These are phyloP conservation scores for Glaciozyma antarctica DNA, from an alignment of 768 basidiomycete genomes.

Conservation along the genomic window DNA sequence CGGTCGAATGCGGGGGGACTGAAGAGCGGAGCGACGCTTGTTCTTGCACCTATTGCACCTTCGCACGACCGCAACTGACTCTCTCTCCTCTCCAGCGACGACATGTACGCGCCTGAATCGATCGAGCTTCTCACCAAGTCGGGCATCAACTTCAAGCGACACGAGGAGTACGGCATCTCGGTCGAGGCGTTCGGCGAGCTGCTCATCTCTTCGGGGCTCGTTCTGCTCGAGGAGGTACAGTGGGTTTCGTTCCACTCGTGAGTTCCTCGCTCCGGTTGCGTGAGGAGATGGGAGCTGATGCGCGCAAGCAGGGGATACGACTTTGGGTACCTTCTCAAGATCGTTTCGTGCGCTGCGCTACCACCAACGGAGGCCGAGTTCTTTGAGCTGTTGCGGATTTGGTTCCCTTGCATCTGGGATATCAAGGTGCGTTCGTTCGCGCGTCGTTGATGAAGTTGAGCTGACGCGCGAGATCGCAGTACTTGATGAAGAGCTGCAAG, in stretches of 20 bases:
- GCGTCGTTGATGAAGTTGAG: background rate
- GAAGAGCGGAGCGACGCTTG: too few species aligned
- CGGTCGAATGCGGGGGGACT: too few species aligned
- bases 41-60: too few species aligned
- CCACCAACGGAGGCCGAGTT: constrained; percentile 83
- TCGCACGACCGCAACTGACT: background rate
- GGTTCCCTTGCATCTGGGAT: constrained; percentile 96
- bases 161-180: constrained; percentile 81
- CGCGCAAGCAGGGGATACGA: constrained; percentile 70
- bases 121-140: constrained; percentile 89
- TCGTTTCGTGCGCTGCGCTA: constrained; percentile 66
- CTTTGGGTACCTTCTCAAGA: constrained; percentile 95
- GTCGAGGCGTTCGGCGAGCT: constrained; percentile 95
- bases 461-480: constrained; percentile 38
- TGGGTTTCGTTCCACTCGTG: constrained; percentile 99
- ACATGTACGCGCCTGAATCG: constrained; percentile 98
- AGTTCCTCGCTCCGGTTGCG: constrained; percentile 36
- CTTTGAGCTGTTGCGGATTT: constrained; percentile 72
- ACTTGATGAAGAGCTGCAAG: constrained; percentile 80
- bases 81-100: constrained; percentile 53
- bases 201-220: constrained; percentile 91
- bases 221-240: constrained; percentile 73
- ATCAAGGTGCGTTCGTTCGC: constrained; percentile 51
- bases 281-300: background rate
- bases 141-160: constrained; percentile 88